Conservation (phyloP, 306 rosid genomes). For the Mucuna pruriens region DNA sequence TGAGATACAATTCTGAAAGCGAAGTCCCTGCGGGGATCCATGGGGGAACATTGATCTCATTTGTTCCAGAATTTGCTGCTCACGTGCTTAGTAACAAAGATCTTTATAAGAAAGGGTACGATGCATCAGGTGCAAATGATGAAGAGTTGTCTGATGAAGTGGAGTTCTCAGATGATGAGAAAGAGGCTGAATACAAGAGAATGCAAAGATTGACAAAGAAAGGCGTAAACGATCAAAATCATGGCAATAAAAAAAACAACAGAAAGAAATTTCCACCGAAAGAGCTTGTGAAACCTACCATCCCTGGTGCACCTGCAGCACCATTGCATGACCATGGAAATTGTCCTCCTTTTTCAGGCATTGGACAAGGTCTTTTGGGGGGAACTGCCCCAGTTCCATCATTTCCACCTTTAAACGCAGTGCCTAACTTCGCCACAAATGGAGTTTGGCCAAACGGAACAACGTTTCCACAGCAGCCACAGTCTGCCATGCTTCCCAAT, state of each 20-base stretch:
- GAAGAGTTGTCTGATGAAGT: conserved; percentile 75
- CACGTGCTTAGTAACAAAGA: conserved; percentile 76
- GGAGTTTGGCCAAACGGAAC: conserved; percentile 65
- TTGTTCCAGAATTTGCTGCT: conserved; percentile 77
- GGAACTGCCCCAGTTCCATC: conserved; percentile 48
- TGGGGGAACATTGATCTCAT: conserved; percentile 66
- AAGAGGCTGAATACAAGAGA: conserved; percentile 80
- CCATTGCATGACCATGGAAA: conserved; percentile 38
- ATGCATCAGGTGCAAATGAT: conserved; percentile 88
- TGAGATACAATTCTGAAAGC: conserved; percentile 81
- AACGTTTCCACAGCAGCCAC: conserved; percentile 56
- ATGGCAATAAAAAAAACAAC: conserved; percentile 49
- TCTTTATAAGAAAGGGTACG: conserved; percentile 86
- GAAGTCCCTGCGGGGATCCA: conserved; percentile 71
- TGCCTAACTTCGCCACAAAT: conserved; percentile 43
- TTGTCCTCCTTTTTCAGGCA: conserved; percentile 44
- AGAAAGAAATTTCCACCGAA: conserved; percentile 42
- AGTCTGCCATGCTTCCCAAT: conserved; percentile 47
- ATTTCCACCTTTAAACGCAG: conserved; percentile 47
- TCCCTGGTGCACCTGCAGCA: conserved; percentile 40
- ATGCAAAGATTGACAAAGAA: conserved; percentile 63
- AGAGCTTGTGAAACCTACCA: conserved; percentile 35
- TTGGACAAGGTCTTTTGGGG: conserved; percentile 47
- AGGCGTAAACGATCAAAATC: conserved; percentile 59
- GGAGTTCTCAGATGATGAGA: conserved; percentile 97